A percentile compares a stretch with the other conserved stretches of the same genome.
Conservation (phyloP, 1,284 basidiomycete species). For the Cutaneotrichosporon cutaneum region DNA sequence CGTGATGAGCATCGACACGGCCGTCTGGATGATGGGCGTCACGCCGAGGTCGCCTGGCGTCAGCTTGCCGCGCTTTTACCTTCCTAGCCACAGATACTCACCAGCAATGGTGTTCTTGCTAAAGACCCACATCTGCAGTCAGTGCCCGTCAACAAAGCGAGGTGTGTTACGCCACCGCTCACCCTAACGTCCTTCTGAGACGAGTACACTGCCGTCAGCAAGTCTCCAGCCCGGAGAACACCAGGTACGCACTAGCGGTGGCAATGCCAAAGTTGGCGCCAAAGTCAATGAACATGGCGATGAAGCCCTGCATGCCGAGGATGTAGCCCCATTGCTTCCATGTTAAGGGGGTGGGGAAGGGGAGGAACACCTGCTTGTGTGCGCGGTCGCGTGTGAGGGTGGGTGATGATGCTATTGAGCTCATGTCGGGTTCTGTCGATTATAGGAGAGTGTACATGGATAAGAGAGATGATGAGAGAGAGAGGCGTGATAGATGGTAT, state of each 20-base stretch:
- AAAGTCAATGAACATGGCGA: slow-evolving; percentile 41
- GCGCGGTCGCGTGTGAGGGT: slow-evolving; percentile 9
- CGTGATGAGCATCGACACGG: slow-evolving; percentile 52
- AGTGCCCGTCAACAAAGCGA: slow-evolving; percentile 5
- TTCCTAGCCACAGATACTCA: background rate
- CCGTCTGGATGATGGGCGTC: slow-evolving; percentile 51
- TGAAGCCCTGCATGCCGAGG: slow-evolving; percentile 35
- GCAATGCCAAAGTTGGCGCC: slow-evolving; percentile 53
- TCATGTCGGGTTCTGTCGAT: slow-evolving; percentile 1
- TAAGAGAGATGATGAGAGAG: background rate
- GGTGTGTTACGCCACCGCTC: background rate
- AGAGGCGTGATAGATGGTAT: background rate
- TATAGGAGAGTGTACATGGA: background rate
- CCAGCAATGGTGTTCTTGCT: slow-evolving; percentile 41
- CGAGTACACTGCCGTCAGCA: slow-evolving; percentile 43
- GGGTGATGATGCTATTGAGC: slow-evolving; percentile 16
- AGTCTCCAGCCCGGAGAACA: background rate
- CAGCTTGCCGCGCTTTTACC: background rate
- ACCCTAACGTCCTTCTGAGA: slow-evolving; percentile 33
- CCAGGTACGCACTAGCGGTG: slow-evolving; percentile 41
- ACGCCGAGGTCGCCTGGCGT: slow-evolving; percentile 52
- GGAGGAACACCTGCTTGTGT: slow-evolving; percentile 38
- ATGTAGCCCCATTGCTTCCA: slow-evolving; percentile 49
- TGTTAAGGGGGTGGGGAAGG: slow-evolving; percentile 48
- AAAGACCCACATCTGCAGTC: slow-evolving; percentile 51